phyloP scores from a whole-genome alignment of 139 green algal species.

The Diplosphaera chodatii region DNA sequence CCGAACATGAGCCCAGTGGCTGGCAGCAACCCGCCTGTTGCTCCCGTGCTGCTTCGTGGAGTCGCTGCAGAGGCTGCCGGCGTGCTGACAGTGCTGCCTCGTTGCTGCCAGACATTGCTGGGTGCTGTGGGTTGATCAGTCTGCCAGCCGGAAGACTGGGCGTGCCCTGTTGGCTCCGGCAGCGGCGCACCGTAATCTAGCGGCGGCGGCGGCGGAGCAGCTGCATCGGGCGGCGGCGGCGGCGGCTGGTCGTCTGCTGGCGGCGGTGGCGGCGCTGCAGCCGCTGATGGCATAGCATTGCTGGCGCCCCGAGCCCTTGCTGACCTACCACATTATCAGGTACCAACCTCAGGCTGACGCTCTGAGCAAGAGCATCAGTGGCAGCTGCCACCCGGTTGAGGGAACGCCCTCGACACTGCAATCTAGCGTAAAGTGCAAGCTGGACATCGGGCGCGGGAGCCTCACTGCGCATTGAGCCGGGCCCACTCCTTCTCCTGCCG shows the following conservation, averaged over 20 bases:
- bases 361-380: too few relatives aligned
- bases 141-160: background rate
- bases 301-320: background rate
- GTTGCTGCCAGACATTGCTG: background rate
- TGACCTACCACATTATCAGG: constrained; percentile 1
- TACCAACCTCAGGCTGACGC: too few relatives aligned
- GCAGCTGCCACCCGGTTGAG: too few relatives aligned
- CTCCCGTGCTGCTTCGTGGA: background rate
- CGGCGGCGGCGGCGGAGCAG: background rate
- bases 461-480: constrained; percentile 32
- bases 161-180: background rate
- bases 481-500: constrained; percentile 27
- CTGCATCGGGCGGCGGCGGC: background rate
- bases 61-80: too few relatives aligned
- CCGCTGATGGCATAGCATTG: background rate
- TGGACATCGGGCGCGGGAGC: background rate
- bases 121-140: background rate
- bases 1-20: background rate
- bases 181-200: background rate
- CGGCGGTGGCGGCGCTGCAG: constrained; percentile 1
- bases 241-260: background rate
- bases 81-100: background rate
- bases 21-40: background rate
- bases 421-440: background rate
- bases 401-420: constrained; percentile 5